Evolutionary conservation across 2,329 filamentous ascomycete genomes (phyloP), one percentile per base, ranked within the genome.

Genomic region (Colletotrichum magnum): DNA sequence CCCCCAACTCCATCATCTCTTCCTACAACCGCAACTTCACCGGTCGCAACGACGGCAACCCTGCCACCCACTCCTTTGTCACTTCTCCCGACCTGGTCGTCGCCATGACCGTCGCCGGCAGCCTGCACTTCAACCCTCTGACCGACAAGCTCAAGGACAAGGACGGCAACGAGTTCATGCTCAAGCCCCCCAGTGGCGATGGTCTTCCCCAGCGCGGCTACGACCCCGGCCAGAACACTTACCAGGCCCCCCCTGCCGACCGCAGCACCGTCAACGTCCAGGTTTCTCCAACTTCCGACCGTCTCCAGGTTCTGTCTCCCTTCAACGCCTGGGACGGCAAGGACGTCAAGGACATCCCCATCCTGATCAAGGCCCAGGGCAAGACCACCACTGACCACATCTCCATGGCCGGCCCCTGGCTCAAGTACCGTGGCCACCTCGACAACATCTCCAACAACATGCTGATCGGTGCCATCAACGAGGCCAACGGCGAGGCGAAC

Each of bases 1-100:
- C 93, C 76, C 87, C 94, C 77, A 99, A 99, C 91, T 97, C 94
- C 6, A 99, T 99, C 81, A 87, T 99, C 80, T 98, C 95, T 54
- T 98, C 96, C 32, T 99, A 98, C 92, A 99, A 99, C 92, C 94
- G 96, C 84, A 98, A 99, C 91, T 98, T 99, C 87, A 98, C 95
- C 71, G 95, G 95, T 74, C 94, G 96, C 80, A 98, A 98, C 83
- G 95, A 97, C 76, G 94, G 93, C 74, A 98, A 97, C 88, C 94
- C 94, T 48, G 94, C 94, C 64, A 97, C 94, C 59, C 94, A 97
- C 87, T 94, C 94, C 68, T 97, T 97, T 82, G 94, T 97, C 74
- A 92, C 94, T 73, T 97, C 94, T 6, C 94, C 94, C 65, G 94
- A 97, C 80, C 86, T 97, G 71, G 94, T 97, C 51, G 93, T 97